Percentiles rank a stretch among this genome's conserved stretches.
phyloP scores from a whole-genome alignment of 2,329 filamentous ascomycete species.

The Curvularia sp. region DNA sequence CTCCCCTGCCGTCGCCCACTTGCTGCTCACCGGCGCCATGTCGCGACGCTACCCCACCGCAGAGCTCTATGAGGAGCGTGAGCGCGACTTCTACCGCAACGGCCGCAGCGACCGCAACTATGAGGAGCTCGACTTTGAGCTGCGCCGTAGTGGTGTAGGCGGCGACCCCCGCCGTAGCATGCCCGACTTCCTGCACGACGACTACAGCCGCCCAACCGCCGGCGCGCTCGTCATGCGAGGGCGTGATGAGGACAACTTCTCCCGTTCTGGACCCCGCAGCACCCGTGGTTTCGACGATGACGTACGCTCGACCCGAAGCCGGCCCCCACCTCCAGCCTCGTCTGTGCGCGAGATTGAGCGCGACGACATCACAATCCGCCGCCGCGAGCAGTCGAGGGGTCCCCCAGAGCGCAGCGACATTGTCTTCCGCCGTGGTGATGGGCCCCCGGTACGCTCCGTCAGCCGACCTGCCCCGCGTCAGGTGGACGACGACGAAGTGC shows the following conservation, averaged over 20 bases:
- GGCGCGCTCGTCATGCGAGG: slow-evolving; percentile 56
- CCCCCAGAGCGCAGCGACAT: slow-evolving; percentile 50
- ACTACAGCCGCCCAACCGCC: slow-evolving; percentile 57
- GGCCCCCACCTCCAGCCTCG: slow-evolving; percentile 34
- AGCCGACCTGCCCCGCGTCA: slow-evolving; percentile 42
- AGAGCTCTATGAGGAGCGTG: slow-evolving; percentile 58
- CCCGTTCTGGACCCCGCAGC: slow-evolving; percentile 41
- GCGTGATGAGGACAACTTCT: slow-evolving; percentile 49
- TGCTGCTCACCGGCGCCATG: slow-evolving; percentile 23
- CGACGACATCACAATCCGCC: slow-evolving; percentile 50
- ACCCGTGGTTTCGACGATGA: slow-evolving; percentile 52
- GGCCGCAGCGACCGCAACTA: slow-evolving; percentile 54
- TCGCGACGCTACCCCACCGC: slow-evolving; percentile 55
- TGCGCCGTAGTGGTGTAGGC: slow-evolving; percentile 44
- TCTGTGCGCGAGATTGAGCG: slow-evolving; percentile 40
- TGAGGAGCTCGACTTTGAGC: slow-evolving; percentile 60
- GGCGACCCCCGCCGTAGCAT: slow-evolving; percentile 51
- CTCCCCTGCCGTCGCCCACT: slow-evolving; percentile 22
- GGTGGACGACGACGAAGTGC: slow-evolving; percentile 56
- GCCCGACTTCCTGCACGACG: slow-evolving; percentile 58
- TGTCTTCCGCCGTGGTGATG: slow-evolving; percentile 53
- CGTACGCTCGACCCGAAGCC: slow-evolving; percentile 45
- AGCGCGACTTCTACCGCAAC: slow-evolving; percentile 58
- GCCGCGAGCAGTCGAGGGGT: slow-evolving; percentile 47
- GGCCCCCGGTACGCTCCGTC: slow-evolving; percentile 36